These are phyloP conservation scores for Sphagnum tenellum DNA, from an alignment of 225 moss, liverwort and hornwort species.

Conservation along the genomic window DNA sequence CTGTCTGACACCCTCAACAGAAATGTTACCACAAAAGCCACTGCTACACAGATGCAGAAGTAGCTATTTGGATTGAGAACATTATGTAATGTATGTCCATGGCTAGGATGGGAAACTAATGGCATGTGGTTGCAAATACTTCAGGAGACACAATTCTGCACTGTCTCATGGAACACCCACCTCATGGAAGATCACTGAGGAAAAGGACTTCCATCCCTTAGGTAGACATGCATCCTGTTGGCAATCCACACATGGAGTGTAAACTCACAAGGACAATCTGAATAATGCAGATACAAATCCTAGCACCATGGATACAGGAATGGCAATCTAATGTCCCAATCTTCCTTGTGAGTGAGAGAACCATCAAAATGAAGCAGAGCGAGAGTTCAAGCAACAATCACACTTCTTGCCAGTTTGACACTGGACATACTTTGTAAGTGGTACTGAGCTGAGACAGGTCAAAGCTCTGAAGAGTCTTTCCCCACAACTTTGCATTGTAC, in stretches of 20 bases:
- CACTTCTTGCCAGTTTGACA: not conserved
- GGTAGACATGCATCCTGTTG: conserved; percentile 53
- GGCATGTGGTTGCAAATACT: too few relatives aligned
- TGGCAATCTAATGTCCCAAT: not conserved
- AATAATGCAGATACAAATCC: not conserved
- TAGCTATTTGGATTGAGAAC: not conserved
- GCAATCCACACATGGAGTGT: conserved; percentile 5
- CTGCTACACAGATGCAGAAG: not conserved
- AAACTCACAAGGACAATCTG: not conserved
- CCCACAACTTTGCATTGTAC: conserved; percentile 38
- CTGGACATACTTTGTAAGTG: conserved; percentile 42
- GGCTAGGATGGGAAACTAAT: not conserved
- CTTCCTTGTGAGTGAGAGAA: not conserved
- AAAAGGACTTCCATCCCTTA: conserved; percentile 74
- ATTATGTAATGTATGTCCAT: not conserved
- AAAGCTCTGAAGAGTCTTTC: conserved; percentile 39
- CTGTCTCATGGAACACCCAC: conserved; percentile 12
- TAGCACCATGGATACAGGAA: not conserved
- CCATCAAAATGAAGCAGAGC: not conserved
- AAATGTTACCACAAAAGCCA: not conserved
- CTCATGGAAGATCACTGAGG: conserved; percentile 60
- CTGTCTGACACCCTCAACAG: conserved; percentile 32
- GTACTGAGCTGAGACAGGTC: conserved; percentile 39
- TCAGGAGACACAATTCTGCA: not conserved
- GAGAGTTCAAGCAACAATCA: not conserved